Evolutionary conservation across 1,284 basidiomycete genomes (phyloP).

Genomic region (Cryptococcus neoformans): DNA sequence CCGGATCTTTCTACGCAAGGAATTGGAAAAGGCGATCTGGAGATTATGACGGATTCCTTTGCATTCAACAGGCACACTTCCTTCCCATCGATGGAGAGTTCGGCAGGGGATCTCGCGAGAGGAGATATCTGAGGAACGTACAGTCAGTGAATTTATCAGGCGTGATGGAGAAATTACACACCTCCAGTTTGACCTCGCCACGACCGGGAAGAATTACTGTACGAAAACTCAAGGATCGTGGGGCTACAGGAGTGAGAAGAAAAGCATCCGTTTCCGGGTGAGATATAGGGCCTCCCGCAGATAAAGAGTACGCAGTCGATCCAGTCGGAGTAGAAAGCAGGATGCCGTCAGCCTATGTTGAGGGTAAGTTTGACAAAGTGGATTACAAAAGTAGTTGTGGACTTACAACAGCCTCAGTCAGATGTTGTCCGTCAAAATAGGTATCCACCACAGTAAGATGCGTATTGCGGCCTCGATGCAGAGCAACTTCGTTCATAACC

Average conservation of each 20-base stretch:
- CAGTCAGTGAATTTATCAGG: not conserved
- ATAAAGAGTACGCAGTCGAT: constrained; percentile 94
- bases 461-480: constrained; percentile 87
- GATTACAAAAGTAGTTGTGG: not conserved
- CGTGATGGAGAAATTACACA: constrained; percentile 48
- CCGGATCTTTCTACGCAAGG: constrained; percentile 87
- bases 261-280: constrained; percentile 88
- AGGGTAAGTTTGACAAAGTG: not conserved
- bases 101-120: constrained; percentile 77
- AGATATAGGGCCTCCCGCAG: constrained; percentile 93
- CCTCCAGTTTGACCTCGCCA: constrained; percentile 75
- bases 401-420: constrained; percentile 91
- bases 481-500: constrained; percentile 94
- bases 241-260: constrained; percentile 91
- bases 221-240: constrained; percentile 86
- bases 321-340: constrained; percentile 96
- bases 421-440: constrained; percentile 90
- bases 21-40: constrained; percentile 82
- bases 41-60: constrained; percentile 79
- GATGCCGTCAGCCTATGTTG: constrained; percentile 77
- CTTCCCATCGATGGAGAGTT: constrained; percentile 90
- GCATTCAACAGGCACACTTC: constrained; percentile 71
- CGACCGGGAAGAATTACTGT: constrained; percentile 84
- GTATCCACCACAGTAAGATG: constrained; percentile 94
- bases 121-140: constrained; percentile 65